These are phyloP conservation scores for Oryza brachyantha DNA, from an alignment of 176 grass and related monocot species.

Conservation along the genomic window DNA sequence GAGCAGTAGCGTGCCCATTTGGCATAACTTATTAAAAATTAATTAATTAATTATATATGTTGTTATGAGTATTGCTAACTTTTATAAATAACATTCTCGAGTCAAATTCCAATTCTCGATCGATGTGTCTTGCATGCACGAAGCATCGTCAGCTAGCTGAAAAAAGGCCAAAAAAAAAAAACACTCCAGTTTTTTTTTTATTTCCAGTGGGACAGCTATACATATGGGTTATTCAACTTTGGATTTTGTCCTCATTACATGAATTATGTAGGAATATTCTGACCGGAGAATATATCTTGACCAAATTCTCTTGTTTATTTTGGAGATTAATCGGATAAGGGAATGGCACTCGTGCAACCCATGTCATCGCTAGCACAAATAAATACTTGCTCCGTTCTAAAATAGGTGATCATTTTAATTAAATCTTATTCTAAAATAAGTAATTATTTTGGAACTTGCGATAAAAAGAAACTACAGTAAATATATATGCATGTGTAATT, in stretches of 20 bases:
- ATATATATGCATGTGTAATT: no score
- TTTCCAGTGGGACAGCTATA: background rate
- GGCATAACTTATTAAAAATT: background rate
- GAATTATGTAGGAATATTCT: constrained; percentile 6
- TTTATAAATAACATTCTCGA: no score
- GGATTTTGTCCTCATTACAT: background rate
- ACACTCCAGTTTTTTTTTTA: background rate
- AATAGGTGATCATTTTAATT: no score
- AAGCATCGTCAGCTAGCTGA: constrained; percentile 8
- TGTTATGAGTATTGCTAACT: no score
- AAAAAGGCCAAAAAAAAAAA: background rate
- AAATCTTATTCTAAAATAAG: no score
- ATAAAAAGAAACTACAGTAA: no score
- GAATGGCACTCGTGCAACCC: background rate
- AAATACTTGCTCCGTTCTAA: no score
- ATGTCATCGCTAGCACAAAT: background rate
- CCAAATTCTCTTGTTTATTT: background rate
- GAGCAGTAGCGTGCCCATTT: background rate
- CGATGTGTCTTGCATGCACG: constrained; percentile 20
- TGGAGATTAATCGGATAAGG: background rate
- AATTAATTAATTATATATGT: no score
- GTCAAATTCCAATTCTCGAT: constrained; percentile 6
- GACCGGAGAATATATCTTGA: background rate
- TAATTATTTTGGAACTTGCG: no score
- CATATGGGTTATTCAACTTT: background rate